Evolutionary conservation across 495 filamentous ascomycete genomes (phyloP), one percentile per base, ranked within the genome.

Genomic region (Aspergillus panamensis): DNA sequence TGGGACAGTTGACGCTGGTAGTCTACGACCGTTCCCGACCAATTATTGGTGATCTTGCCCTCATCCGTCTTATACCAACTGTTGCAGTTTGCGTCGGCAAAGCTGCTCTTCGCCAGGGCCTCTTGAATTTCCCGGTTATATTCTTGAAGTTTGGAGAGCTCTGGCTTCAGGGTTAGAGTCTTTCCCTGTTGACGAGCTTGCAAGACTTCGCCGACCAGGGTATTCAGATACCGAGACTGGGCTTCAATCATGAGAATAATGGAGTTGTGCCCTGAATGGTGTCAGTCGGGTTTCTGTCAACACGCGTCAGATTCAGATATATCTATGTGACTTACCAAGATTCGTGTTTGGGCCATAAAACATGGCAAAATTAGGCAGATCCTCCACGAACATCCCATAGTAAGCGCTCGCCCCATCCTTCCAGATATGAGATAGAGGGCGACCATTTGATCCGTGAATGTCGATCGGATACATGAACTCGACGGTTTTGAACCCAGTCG

Each of bases 171-270:
- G 3, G 66, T 49, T 6, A 84, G 62, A 0, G 65, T 62, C 19
- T 72, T 59, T 12, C 79, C 75, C 8, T 64, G 58, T 6, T 55
- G 55, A 20, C 73, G 65, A 12, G 77, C 74, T 12, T 58, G 64
- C 3, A 79, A 62, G 2, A 82, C 65, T 40, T 66, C 65, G 8
- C 52, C 51, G 32, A 83, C 68, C 39, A 84, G 58, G 0, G 67
- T 65, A 55, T 76, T 79, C 56, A 84, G 66, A 58, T 83, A 85
- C 3, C 73, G 66, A 7, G 73, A 74, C 60, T 85, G 80, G 0
- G 80, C 76, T 62, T 86, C 83, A 56, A 84, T 84, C 80, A 83
- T 84, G 30, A 84, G 68, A 35, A 84, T 78, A 48, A 85, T 81
- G 48, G 73, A 77, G 49, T 79, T 82, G 59, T 83, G 80, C 0